These are phyloP conservation scores for Ambrosiella beaveri DNA, from an alignment of 2,329 filamentous ascomycete species.

Conservation along the genomic window DNA sequence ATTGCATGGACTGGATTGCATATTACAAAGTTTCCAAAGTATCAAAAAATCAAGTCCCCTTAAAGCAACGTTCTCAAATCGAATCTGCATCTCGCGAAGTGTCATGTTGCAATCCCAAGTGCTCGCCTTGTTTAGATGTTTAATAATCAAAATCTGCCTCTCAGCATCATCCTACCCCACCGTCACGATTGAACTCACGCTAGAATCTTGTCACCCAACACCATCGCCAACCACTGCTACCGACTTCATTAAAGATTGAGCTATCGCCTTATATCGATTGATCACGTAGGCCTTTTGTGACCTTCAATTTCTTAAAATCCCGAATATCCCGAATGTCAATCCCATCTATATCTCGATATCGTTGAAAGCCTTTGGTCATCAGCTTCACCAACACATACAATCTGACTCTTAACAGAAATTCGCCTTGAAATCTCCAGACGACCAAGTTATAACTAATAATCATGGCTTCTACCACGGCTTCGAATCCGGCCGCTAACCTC, in stretches of 20 bases:
- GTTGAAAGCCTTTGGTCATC: too few species aligned
- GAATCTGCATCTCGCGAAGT: background rate
- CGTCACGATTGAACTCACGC: background rate
- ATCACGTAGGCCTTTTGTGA: too few species aligned
- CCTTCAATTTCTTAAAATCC: too few species aligned
- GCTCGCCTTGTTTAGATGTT: background rate
- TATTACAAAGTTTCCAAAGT: too few species aligned
- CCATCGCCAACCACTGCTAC: too few species aligned
- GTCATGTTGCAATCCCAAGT: background rate
- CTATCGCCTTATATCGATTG: too few species aligned
- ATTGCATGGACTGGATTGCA: background rate
- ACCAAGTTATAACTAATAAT: background rate
- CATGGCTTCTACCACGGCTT: slow-evolving; percentile 7
- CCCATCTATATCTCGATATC: too few species aligned
- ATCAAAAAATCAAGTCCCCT: too few species aligned
- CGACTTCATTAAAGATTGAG: too few species aligned
- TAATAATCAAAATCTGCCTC: background rate
- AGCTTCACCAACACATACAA: background rate
- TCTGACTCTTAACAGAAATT: background rate
- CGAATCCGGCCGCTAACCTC: slow-evolving; percentile 2
- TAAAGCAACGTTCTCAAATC: background rate
- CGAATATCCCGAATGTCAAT: too few species aligned
- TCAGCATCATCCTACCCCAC: background rate
- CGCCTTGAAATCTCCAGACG: too few species aligned
- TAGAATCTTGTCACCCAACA: too few species aligned